phyloP scores from a whole-genome alignment of 129 eudicot genomes.

The Saposhnikovia divaricata region DNA sequence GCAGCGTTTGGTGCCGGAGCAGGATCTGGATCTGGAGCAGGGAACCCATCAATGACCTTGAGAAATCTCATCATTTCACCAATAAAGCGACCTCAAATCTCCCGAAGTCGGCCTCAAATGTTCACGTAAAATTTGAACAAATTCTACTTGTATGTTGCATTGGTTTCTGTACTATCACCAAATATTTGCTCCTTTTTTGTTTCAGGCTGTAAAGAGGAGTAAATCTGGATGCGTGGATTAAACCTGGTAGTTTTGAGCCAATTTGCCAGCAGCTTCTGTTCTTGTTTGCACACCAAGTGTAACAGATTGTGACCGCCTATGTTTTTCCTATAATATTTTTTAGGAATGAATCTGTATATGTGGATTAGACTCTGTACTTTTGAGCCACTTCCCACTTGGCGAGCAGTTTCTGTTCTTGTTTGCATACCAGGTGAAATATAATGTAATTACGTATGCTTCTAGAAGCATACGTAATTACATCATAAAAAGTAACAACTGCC shows the following conservation, averaged over 20 bases:
- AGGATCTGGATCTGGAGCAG: slow-evolving; percentile 43
- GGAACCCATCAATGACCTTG: slow-evolving; percentile 74
- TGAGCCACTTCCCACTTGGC: neutral
- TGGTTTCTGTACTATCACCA: neutral
- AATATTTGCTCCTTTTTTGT: neutral
- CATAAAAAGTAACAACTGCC: no score
- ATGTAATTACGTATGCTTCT: neutral
- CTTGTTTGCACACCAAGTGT: neutral
- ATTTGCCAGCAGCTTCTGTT: neutral
- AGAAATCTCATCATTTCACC: slow-evolving; percentile 90
- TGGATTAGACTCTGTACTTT: neutral
- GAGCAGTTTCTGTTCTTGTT: neutral
- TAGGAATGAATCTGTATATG: neutral
- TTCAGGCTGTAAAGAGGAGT: slow-evolving; percentile 26
- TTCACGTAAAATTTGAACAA: slow-evolving; percentile 53
- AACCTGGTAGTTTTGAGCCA: neutral
- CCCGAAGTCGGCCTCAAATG: slow-evolving; percentile 82
- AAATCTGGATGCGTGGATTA: slow-evolving; percentile 1
- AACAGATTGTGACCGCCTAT: neutral
- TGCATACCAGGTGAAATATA: neutral
- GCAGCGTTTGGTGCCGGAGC: slow-evolving; percentile 46
- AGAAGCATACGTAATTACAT: no score
- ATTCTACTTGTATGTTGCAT: neutral
- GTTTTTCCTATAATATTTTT: neutral
- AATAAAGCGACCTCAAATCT: slow-evolving; percentile 74